Percentiles rank a stretch among this genome's conserved stretches.
Conservation (phyloP, 345 rosid genomes). For the Rhodamnia rubescens region DNA sequence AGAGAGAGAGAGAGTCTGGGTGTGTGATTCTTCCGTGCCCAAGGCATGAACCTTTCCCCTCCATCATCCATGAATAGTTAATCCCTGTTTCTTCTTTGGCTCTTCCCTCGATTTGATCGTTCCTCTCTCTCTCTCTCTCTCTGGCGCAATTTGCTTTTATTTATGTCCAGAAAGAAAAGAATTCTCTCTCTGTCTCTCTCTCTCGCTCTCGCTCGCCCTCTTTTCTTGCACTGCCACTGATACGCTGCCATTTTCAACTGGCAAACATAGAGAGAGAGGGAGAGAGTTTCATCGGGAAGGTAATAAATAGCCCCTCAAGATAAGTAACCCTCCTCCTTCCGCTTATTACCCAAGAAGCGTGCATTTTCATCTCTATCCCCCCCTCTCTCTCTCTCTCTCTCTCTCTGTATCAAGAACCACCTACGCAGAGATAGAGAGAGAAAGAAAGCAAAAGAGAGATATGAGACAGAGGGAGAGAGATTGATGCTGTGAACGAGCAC, state of each 20-base stretch:
- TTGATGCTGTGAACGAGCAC: background rate
- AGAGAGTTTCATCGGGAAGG: constrained; percentile 75
- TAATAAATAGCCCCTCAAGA: constrained; percentile 18
- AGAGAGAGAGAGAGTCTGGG: background rate
- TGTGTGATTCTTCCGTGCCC: constrained; percentile 1
- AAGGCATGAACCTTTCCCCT: background rate
- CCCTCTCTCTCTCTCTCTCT: constrained; percentile 14
- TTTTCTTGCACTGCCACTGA: background rate
- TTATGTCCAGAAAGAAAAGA: background rate
- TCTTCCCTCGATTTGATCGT: constrained; percentile 55
- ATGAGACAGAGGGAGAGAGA: background rate
- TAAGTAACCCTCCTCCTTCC: background rate
- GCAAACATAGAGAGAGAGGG: constrained; percentile 28
- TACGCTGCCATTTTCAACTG: constrained; percentile 22
- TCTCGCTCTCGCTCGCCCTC: background rate
- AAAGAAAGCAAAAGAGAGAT: background rate
- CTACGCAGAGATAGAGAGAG: background rate
- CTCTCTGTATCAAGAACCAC: constrained; percentile 5
- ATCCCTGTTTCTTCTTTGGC: background rate
- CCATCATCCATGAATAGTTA: background rate
- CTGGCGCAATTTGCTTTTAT: constrained; percentile 1
- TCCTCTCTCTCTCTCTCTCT: constrained; percentile 8
- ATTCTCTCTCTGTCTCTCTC: background rate
- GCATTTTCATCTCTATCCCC: background rate
- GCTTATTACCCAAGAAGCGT: constrained; percentile 1